phyloP scores from a whole-genome alignment of 2,329 filamentous ascomycete species.

The Cladosporium cucumerinum region DNA sequence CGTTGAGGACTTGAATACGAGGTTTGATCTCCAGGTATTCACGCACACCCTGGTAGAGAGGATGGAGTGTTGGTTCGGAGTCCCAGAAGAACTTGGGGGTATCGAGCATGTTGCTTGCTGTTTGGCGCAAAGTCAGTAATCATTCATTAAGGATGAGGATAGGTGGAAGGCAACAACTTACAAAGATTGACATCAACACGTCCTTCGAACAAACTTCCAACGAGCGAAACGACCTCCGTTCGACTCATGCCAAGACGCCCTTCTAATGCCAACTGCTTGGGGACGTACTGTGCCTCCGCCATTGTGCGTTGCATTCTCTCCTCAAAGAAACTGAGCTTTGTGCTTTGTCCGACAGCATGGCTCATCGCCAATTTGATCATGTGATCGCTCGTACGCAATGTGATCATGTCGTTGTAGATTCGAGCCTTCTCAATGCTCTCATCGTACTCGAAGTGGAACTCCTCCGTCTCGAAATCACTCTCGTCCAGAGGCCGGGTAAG shows the following conservation, averaged over 20 bases:
- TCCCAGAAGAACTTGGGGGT: conserved; percentile 99
- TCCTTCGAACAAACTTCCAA: conserved; percentile 87
- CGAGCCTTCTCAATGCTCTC: conserved; percentile 78
- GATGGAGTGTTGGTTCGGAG: conserved; percentile 88
- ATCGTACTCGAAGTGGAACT: conserved; percentile 98
- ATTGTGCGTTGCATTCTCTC: conserved; percentile 94
- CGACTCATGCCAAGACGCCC: conserved; percentile 88
- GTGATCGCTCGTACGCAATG: conserved; percentile 86
- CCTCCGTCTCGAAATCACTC: conserved; percentile 92
- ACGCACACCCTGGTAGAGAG: conserved; percentile 87
- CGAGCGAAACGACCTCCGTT: conserved; percentile 85
- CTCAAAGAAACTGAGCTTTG: conserved; percentile 93
- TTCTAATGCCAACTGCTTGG: conserved; percentile 81
- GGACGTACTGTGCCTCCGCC: conserved; percentile 87
- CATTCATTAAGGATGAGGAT: not conserved
- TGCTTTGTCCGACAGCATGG: conserved; percentile 95
- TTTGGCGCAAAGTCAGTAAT: conserved; percentile 6
- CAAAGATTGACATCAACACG: conserved; percentile 96
- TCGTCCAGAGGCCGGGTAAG: conserved; percentile 78
- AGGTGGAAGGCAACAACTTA: conserved; percentile 49
- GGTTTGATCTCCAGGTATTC: conserved; percentile 98
- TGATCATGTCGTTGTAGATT: conserved; percentile 99
- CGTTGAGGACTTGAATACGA: conserved; percentile 93
- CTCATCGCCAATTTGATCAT: conserved; percentile 99
- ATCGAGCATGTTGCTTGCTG: conserved; percentile 91